Base-by-base conservation (phyloP, 495 filamentous ascomycete species). In the Aspergillus carlsbadensis region DNA sequence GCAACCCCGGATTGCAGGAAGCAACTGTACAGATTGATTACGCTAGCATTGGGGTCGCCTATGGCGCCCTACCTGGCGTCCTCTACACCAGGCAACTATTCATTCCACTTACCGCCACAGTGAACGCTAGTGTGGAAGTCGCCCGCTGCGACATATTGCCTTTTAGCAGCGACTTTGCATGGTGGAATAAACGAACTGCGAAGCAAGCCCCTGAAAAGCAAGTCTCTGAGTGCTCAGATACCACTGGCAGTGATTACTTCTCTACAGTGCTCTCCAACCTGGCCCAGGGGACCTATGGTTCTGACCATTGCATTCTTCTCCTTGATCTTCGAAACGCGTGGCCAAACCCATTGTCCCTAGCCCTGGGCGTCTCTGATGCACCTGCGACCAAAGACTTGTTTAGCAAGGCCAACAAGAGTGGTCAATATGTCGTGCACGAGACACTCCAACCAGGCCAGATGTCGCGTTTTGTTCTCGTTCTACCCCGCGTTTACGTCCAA, bases 311-410 rank as follows among this genome's bases (percentile, higher is more conserved):
- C 64, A 76, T 96, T 37, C 73, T 96, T 14, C 64, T 95, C 6
- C 71, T 98, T 15, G 93, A 98, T 66, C 78, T 96, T 29, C 84
- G 90, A 39, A 98, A 98, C 63, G 83, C 86, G 20, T 96, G 91
- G 91, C 88, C 91, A 13, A 86, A 81, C 56, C 83, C 86, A 5
- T 79, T 97, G 54, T 77, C 78, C 1, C 67, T 84, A 11, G 73
- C 70, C 29, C 57, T 83, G 41, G 72, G 83, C 24, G 81, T 93
- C 17, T 78, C 62, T 31, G 71, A 77, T 35, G 57, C 65, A 40
- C 59, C 65, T n/a, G 48, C 4, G 52, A 52, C 6, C 34, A 54
- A 17, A n/a, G n/a, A n/a, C n/a, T n/a, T n/a, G n/a, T n/a, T n/a
- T n/a, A n/a, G n/a, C n/a, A n/a, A n/a, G n/a, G n/a, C n/a, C n/a